These are phyloP conservation scores for Cornus suecica DNA, from an alignment of 148 eudicot genomes.

Conservation along the genomic window DNA sequence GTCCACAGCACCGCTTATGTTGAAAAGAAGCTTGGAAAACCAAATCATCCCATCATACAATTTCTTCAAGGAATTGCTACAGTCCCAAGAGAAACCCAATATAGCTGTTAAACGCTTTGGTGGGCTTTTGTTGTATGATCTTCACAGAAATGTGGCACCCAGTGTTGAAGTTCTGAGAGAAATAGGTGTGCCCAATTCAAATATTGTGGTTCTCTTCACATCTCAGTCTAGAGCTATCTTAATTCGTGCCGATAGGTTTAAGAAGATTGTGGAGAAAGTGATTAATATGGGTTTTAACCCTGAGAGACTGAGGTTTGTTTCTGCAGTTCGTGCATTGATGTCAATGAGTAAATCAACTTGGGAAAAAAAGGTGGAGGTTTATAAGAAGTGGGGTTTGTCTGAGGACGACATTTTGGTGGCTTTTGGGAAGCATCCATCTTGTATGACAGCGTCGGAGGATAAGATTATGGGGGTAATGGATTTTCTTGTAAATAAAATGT, in stretches of 20 bases:
- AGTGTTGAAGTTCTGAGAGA: conserved; percentile 9
- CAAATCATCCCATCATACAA: conserved; percentile 4
- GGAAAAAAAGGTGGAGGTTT: conserved; percentile 18
- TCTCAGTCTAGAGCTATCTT: background rate
- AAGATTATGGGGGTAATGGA: conserved; percentile 16
- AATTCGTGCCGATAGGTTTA: conserved; percentile 1
- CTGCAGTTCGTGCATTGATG: background rate
- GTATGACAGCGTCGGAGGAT: conserved; percentile 18
- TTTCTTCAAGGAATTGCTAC: background rate
- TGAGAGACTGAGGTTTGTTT: background rate
- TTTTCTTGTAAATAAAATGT: conserved; percentile 25
- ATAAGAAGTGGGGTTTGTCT: conserved; percentile 27
- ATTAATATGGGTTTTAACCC: conserved; percentile 15
- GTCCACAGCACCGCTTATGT: background rate
- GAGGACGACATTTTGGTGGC: conserved; percentile 16
- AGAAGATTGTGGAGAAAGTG: conserved; percentile 9
- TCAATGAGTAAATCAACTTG: conserved; percentile 6
- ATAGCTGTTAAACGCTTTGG: conserved; percentile 1
- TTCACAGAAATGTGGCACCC: background rate
- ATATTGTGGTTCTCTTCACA: background rate
- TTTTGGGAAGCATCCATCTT: conserved; percentile 8
- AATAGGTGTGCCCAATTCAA: background rate
- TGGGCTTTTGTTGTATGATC: background rate
- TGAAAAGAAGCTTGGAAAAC: conserved; percentile 1
- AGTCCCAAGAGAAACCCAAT: conserved; percentile 1